Evolutionary conservation across 805 yeast species (phyloP).

Genomic region (Lipomyces spencermartinsiae): DNA sequence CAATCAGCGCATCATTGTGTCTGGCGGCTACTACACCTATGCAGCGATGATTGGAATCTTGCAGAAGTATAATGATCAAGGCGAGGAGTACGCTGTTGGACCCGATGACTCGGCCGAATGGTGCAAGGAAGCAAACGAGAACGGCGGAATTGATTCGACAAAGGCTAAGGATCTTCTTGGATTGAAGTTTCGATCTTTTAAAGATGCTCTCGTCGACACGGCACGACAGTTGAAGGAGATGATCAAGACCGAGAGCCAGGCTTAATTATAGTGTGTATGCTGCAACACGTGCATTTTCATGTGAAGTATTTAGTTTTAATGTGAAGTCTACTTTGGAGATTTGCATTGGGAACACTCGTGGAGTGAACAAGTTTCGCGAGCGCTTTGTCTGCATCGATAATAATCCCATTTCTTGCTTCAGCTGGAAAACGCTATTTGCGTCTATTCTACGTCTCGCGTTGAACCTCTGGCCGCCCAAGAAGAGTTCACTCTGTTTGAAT

Average conservation of each 20-base stretch:
- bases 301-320: no score
- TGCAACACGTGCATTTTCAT: no score
- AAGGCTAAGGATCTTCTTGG: conserved; percentile 51
- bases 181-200: conserved; percentile 49
- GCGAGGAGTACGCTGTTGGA: conserved; percentile 18
- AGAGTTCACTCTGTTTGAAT: no score
- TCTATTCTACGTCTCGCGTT: no score
- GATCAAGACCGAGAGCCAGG: conserved; percentile 30
- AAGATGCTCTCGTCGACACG: conserved; percentile 53
- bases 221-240: conserved; percentile 50
- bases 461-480: no score
- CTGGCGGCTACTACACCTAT: conserved; percentile 15
- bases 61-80: conserved; percentile 14
- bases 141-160: conserved; percentile 47
- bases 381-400: no score
- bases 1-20: conserved; percentile 24
- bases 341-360: no score
- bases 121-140: conserved; percentile 35
- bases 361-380: no score
- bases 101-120: conserved; percentile 37
- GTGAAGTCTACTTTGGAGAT: no score
- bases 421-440: no score
- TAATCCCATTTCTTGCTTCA: no score
- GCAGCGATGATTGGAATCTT: conserved; percentile 12
- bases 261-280: no score